Evolutionary conservation across 805 yeast genomes (phyloP).

Genomic region (Wickerhamiella musiphila): DNA sequence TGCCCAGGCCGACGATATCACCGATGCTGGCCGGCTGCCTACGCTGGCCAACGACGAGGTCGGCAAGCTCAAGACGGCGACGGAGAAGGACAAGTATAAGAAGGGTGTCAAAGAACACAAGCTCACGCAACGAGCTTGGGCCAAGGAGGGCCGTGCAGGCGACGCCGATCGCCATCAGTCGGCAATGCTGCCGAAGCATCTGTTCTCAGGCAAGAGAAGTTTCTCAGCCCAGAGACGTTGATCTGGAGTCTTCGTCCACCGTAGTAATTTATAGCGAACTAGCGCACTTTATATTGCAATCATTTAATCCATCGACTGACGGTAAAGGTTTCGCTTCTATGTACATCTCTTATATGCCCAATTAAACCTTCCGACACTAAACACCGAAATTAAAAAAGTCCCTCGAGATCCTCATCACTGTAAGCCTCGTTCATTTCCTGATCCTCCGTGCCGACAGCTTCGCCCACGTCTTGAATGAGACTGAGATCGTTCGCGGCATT

Average conservation of each 20-base stretch:
- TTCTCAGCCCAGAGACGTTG: conserved; percentile 77
- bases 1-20: conserved; percentile 27
- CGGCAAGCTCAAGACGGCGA: conserved; percentile 19
- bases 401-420: conserved; percentile 5
- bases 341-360: not conserved
- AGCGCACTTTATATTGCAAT: no score
- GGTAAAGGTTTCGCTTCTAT: no score
- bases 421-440: not conserved
- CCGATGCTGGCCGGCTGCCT: conserved; percentile 27
- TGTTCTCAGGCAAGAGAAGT: conserved; percentile 94
- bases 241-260: no score
- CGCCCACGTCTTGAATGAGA: no score
- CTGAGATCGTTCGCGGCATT: no score
- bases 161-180: conserved; percentile 88
- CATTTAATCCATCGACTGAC: no score
- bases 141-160: conserved; percentile 81
- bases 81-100: conserved; percentile 41
- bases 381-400: conserved; percentile 2
- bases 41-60: conserved; percentile 69
- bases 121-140: conserved; percentile 83
- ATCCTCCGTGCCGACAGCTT: no score
- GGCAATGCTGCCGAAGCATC: conserved; percentile 78
- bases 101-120: conserved; percentile 79
- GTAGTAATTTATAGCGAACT: no score
- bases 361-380: not conserved